Conservation (phyloP, 257 asterid species). For the Schizonepeta tenuifolia region DNA sequence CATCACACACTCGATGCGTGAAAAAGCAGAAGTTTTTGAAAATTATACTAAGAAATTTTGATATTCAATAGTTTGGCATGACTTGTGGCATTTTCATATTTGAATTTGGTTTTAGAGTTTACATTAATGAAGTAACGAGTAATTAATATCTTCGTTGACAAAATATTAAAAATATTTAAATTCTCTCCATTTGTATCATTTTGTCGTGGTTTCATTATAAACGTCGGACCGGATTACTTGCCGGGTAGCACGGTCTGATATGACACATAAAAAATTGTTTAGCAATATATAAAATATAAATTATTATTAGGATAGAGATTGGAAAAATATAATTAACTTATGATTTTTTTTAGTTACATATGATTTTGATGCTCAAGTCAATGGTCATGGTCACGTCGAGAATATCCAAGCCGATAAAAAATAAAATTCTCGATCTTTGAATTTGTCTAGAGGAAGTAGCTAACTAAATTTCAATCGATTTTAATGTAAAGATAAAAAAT, state of each 20-base stretch:
- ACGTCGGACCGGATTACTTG: conserved; percentile 26
- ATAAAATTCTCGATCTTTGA: background rate
- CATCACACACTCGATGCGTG: background rate
- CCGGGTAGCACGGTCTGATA: conserved; percentile 30
- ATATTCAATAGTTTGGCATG: background rate
- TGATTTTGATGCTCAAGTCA: no score
- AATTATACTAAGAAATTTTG: background rate
- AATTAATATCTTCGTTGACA: conserved; percentile 12
- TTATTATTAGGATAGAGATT: background rate
- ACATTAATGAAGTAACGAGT: background rate
- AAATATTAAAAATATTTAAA: background rate
- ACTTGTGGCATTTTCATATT: background rate
- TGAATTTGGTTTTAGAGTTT: background rate
- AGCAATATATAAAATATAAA: background rate
- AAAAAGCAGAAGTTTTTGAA: background rate
- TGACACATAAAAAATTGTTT: background rate
- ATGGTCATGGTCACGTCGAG: no score
- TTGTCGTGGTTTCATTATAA: background rate
- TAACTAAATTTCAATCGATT: background rate
- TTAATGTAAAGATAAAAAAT: background rate
- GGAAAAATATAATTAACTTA: background rate
- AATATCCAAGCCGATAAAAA: no score
- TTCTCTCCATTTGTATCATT: background rate
- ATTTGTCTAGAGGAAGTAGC: background rate
- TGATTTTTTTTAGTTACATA: background rate